Percentiles rank a stretch among this genome's conserved stretches.
phyloP scores from a whole-genome alignment of 257 asterid species.

The Rauvolfia tetraphylla region DNA sequence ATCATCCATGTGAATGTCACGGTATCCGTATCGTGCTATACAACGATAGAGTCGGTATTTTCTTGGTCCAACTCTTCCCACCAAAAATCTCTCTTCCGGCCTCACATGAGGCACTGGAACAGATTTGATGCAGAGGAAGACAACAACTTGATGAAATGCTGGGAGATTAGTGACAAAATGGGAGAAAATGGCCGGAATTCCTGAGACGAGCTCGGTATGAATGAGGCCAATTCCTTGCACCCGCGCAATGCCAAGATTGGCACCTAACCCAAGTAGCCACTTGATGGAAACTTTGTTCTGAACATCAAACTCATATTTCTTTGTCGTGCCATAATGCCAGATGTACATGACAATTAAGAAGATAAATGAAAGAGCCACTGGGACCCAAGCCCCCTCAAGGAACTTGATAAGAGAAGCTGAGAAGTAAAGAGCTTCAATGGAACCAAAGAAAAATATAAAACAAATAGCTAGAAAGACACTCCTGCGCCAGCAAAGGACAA shows the following conservation, averaged over 20 bases:
- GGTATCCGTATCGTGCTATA: constrained; percentile 88
- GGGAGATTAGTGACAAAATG: constrained; percentile 90
- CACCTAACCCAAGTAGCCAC: constrained; percentile 79
- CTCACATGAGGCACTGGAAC: constrained; percentile 96
- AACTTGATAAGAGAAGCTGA: constrained; percentile 92
- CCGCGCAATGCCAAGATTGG: constrained; percentile 78
- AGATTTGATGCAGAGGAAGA: constrained; percentile 68
- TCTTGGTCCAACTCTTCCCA: constrained; percentile 84
- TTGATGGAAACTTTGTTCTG: constrained; percentile 82
- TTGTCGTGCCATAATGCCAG: constrained; percentile 87
- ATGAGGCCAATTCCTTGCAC: constrained; percentile 91
- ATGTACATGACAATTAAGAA: constrained; percentile 65
- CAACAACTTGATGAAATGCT: constrained; percentile 87
- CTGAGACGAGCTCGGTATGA: constrained; percentile 92
- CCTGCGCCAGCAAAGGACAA: constrained; percentile 78
- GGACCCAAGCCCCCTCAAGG: constrained; percentile 98
- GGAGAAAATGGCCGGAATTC: constrained; percentile 88
- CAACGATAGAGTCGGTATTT: constrained; percentile 69
- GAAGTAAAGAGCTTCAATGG: constrained; percentile 91
- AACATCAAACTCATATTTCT: constrained; percentile 82
- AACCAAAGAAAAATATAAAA: constrained; percentile 80
- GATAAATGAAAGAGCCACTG: constrained; percentile 62
- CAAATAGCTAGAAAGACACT: constrained; percentile 53
- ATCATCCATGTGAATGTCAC: constrained; percentile 66
- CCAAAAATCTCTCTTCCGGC: constrained; percentile 80